Percentiles rank a stretch among this genome's conserved stretches.
phyloP scores from a whole-genome alignment of 345 rosid genomes.

The Odontarrhena argentea region DNA sequence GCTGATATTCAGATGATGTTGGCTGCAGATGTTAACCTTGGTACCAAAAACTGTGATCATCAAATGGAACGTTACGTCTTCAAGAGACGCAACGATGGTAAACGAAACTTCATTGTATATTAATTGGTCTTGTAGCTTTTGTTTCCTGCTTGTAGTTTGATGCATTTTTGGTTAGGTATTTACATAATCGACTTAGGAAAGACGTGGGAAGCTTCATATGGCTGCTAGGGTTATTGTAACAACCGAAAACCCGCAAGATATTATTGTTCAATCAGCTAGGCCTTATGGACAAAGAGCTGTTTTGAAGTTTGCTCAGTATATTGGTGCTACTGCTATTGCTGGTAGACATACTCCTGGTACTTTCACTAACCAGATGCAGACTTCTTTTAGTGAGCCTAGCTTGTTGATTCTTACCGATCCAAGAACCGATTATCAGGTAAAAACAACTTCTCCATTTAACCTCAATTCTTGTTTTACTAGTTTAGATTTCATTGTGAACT shows the following conservation, averaged over 20 bases:
- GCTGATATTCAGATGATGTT: conserved; percentile 79
- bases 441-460: neutral
- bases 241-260: conserved; percentile 78
- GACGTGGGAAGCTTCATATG: conserved; percentile 81
- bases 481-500: too few species aligned
- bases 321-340: conserved; percentile 83
- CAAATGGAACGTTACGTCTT: conserved; percentile 87
- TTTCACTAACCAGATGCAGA: conserved; percentile 84
- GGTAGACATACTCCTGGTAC: conserved; percentile 98
- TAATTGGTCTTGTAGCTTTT: neutral
- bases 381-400: conserved; percentile 82
- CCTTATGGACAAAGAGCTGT: conserved; percentile 96
- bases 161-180: conserved; percentile 49
- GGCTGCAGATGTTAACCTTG: conserved; percentile 83
- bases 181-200: conserved; percentile 75
- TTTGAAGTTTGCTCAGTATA: conserved; percentile 78
- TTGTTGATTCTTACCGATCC: conserved; percentile 90
- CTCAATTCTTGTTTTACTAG: neutral
- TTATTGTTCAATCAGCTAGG: conserved; percentile 88
- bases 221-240: conserved; percentile 85
- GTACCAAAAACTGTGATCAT: conserved; percentile 76
- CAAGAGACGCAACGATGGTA: conserved; percentile 86
- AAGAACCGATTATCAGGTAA: conserved; percentile 89
- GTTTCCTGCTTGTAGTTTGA: neutral
- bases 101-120: neutral